Evolutionary conservation across 257 asterid species (phyloP), one percentile per base, ranked within the genome.

Genomic region (Forsythia suspensa): DNA sequence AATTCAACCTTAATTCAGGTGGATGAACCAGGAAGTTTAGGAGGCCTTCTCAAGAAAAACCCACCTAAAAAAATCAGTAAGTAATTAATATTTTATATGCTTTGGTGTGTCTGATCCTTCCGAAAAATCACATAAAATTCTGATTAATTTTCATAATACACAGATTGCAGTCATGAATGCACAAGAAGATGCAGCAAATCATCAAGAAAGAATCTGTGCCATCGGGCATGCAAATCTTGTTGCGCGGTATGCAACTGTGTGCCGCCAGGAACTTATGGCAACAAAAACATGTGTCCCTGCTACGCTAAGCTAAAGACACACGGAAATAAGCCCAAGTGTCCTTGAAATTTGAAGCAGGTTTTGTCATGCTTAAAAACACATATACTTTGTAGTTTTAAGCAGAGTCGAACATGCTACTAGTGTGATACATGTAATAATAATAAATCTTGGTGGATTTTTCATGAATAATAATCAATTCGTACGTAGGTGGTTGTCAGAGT

Each of bases 201-300:
- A 63, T 85, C 89, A 46, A 85, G 89, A 61, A 82, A 82, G 83
- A 85, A 85, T 5, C 29, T 80, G 12, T 85, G 87, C 76, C 63
- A 0, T 3, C 48, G 85, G 39, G 81, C 87, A 71, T 85, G 89
- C 81, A 80, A 68, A 68, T 36, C 83, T 20, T 83, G 87, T 20
- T 85, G 89, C 59, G 57, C 69, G 39, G 83, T 74, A 72, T 85
- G 89, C 74, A 51, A 83, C 7, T 85, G 89, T 38, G 89, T 85
- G 38, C 89, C 89, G 44, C 89, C 87, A 18, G 89, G 89, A 6
- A 80, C 83, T 55, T 80, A 80, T 34, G 87, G 89, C 36, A 72
- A 85, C 77, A 78, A 83, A 71, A 44, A 76, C 18, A 42, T 36
- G 16, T 85, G 89, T 57, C 89, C 87, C 16, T 85, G 89, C n/a